phyloP scores from a whole-genome alignment of 164 flowering plant genomes.

The Liquidambar formosana region DNA sequence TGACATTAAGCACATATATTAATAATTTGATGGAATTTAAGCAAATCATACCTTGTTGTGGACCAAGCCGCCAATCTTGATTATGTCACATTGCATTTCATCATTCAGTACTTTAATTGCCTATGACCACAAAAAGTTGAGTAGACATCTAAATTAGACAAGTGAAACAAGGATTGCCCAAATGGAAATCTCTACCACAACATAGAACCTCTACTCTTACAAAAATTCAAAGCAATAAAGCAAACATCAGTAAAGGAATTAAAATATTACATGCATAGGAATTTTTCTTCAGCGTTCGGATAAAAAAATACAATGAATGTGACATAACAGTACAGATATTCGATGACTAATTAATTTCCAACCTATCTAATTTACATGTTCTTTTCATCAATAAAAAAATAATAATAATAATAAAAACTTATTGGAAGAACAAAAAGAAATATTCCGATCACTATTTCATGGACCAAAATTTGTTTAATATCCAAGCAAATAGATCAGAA shows the following conservation, averaged over 20 bases:
- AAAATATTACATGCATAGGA: neutral
- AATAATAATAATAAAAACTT: too few species aligned
- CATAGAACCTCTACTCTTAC: neutral
- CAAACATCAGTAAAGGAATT: neutral
- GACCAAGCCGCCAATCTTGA: constrained; percentile 75
- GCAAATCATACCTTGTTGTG: constrained; percentile 69
- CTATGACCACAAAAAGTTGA: constrained; percentile 29
- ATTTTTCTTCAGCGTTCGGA: neutral
- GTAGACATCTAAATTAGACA: neutral
- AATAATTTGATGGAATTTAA: neutral
- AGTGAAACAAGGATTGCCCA: neutral
- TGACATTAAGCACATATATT: neutral
- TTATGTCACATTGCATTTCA: constrained; percentile 91
- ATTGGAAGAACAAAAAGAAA: neutral
- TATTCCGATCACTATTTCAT: neutral
- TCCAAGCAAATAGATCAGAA: neutral
- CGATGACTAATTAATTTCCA: neutral
- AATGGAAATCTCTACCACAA: neutral
- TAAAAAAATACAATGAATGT: neutral
- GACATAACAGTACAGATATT: neutral
- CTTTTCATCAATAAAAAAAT: neutral
- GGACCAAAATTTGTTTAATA: neutral
- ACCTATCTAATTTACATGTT: neutral
- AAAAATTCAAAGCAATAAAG: neutral
- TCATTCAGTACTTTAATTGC: constrained; percentile 87